These are phyloP conservation scores for Metarhizium humberi DNA, from an alignment of 2,329 filamentous ascomycete genomes.

Conservation along the genomic window DNA sequence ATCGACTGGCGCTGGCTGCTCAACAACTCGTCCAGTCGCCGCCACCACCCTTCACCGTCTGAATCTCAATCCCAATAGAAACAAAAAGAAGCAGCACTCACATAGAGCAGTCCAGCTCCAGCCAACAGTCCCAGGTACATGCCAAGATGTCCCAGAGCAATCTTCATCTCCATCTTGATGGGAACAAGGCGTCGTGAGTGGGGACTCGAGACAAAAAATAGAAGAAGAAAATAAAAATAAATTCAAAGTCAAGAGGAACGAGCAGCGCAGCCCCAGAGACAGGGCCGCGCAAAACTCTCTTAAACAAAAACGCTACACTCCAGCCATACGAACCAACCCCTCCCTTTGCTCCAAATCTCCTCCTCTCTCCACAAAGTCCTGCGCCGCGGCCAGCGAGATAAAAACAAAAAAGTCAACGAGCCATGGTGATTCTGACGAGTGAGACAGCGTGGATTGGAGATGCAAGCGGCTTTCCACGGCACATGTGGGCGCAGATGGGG, in stretches of 20 bases:
- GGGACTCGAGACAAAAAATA: not conserved
- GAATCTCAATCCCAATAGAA: not conserved
- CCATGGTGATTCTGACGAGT: constrained; percentile 2
- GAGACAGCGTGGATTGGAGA: constrained; percentile 5
- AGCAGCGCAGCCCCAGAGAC: not conserved
- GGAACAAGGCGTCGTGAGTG: not conserved
- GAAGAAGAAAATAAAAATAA: not conserved
- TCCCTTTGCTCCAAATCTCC: not conserved
- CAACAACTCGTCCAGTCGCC: not conserved
- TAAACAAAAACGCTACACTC: not conserved
- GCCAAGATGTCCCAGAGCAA: constrained; percentile 25
- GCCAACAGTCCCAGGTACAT: constrained; percentile 30
- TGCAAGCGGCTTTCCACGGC: constrained; percentile 11
- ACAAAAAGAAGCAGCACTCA: constrained; percentile 19
- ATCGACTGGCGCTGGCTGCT: not conserved
- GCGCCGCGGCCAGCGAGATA: not conserved
- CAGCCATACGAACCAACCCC: not conserved
- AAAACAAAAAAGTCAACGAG: not conserved
- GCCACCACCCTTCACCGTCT: not conserved
- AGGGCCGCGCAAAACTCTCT: constrained; percentile 4
- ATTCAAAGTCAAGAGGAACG: not conserved
- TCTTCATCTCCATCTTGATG: constrained; percentile 14
- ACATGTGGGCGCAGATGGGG: not conserved
- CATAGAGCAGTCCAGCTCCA: constrained; percentile 28
- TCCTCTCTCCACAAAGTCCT: not conserved